A percentile compares a stretch with the other conserved stretches of the same genome.
These are phyloP conservation scores for Wickerhamomyces pijperi DNA, from an alignment of 805 yeast species.

Conservation along the genomic window DNA sequence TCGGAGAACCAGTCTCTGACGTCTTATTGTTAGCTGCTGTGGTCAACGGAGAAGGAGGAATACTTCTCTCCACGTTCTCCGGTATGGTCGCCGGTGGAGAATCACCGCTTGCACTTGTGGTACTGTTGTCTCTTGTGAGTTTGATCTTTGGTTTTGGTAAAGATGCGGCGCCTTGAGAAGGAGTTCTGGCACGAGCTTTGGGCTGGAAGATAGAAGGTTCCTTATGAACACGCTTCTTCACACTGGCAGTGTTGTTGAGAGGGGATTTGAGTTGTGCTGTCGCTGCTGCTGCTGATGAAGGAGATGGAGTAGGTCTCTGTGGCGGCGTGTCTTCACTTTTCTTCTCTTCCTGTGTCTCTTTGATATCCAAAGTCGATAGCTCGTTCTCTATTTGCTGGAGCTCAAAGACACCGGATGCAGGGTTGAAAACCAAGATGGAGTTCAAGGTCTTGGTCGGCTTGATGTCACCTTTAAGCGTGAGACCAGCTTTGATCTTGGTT, in stretches of 20 bases:
- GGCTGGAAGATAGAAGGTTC: conserved; percentile 18
- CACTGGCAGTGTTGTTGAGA: neutral
- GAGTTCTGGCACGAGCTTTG: conserved; percentile 11
- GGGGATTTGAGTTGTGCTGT: neutral
- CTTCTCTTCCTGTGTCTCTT: conserved; percentile 1
- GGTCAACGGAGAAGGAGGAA: neutral
- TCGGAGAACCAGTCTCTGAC: conserved; percentile 2
- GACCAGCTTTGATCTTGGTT: conserved; percentile 4
- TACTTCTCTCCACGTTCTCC: neutral
- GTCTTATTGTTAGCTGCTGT: neutral
- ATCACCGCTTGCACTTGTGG: neutral
- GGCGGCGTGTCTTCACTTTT: conserved; percentile 2
- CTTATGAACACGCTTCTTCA: conserved; percentile 7
- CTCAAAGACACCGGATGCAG: conserved; percentile 7
- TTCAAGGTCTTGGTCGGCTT: conserved; percentile 8
- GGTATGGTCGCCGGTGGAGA: conserved; percentile 9
- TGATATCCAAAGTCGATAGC: conserved; percentile 4
- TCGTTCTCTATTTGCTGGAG: conserved; percentile 9
- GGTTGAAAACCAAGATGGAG: conserved; percentile 15
- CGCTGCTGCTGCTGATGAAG: neutral
- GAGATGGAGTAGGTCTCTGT: conserved; percentile 1
- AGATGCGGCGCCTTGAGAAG: conserved; percentile 7
- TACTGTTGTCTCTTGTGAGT: neutral
- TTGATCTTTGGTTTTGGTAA: conserved; percentile 1
- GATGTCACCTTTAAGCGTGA: conserved; percentile 10